A percentile compares a stretch with the other conserved stretches of the same genome.
These are phyloP conservation scores for Heterobasidion occidentale DNA, from an alignment of 1,284 basidiomycete genomes.

Conservation along the genomic window DNA sequence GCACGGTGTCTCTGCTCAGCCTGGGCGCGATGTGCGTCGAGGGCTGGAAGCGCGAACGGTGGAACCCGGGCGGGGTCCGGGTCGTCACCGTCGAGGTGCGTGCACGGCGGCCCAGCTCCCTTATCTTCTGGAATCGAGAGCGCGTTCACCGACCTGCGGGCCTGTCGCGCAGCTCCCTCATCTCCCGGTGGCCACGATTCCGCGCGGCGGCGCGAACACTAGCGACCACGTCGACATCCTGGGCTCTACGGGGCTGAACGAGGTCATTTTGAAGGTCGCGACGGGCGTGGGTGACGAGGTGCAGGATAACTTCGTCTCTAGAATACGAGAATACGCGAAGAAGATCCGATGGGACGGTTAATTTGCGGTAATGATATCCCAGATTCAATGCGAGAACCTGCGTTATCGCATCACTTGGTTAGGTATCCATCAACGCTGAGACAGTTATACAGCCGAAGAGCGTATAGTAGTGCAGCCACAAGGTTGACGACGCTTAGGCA, in stretches of 20 bases:
- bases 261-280: constrained; percentile 85
- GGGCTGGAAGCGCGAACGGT: constrained; percentile 86
- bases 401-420: no score
- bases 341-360: constrained; percentile 69
- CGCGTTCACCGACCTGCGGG: no score
- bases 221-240: constrained; percentile 93
- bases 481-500: no score
- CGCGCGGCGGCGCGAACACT: constrained; percentile 85
- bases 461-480: no score
- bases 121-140: neutral
- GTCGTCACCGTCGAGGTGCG: constrained; percentile 82
- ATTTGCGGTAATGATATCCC: neutral
- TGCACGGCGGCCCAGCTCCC: neutral
- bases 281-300: constrained; percentile 71
- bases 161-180: constrained; percentile 66
- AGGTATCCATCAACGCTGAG: no score
- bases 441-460: no score
- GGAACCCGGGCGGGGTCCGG: constrained; percentile 90
- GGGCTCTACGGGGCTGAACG: constrained; percentile 82
- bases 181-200: constrained; percentile 68
- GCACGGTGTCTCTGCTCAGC: constrained; percentile 86
- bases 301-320: constrained; percentile 68
- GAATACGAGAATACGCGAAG: constrained; percentile 71
- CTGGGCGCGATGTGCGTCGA: constrained; percentile 94
- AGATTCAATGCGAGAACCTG: no score